These are phyloP conservation scores for Anisodus tanguticus DNA, from an alignment of 257 asterid species.

Conservation along the genomic window DNA sequence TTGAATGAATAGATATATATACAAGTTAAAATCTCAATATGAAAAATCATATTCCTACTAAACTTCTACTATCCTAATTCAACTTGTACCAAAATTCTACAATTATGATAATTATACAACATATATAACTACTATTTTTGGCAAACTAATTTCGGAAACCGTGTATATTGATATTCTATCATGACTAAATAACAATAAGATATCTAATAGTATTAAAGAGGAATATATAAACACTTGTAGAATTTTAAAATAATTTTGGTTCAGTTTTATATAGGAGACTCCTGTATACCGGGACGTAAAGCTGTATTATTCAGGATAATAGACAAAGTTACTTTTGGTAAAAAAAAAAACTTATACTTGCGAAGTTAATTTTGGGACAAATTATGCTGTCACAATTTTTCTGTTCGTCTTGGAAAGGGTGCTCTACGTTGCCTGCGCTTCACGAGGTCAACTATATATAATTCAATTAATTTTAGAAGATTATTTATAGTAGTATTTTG, in stretches of 20 bases:
- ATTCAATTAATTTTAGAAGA: not conserved
- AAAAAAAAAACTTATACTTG: too few relatives aligned
- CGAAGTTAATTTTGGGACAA: not conserved
- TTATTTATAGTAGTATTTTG: not conserved
- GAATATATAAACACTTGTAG: not conserved
- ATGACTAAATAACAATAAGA: not conserved
- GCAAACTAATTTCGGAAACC: too few relatives aligned
- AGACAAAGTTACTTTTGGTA: not conserved
- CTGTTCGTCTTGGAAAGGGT: not conserved
- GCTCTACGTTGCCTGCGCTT: not conserved
- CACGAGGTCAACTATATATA: conserved; percentile 6
- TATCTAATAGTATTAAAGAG: not conserved
- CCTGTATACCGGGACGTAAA: not conserved
- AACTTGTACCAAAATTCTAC: too few relatives aligned
- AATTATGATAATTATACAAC: too few relatives aligned
- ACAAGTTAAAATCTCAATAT: too few relatives aligned
- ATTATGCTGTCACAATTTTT: not conserved
- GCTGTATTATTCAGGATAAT: not conserved
- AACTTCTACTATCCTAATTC: too few relatives aligned
- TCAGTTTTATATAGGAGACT: not conserved
- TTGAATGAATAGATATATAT: too few relatives aligned
- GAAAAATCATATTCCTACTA: too few relatives aligned
- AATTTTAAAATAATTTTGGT: not conserved
- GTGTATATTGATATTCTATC: too few relatives aligned
- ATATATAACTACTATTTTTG: too few relatives aligned